Percentiles rank a stretch among this genome's conserved stretches.
Evolutionary conservation across 2,329 filamentous ascomycete species (phyloP).

Genomic region (Biscogniauxia marginata): DNA sequence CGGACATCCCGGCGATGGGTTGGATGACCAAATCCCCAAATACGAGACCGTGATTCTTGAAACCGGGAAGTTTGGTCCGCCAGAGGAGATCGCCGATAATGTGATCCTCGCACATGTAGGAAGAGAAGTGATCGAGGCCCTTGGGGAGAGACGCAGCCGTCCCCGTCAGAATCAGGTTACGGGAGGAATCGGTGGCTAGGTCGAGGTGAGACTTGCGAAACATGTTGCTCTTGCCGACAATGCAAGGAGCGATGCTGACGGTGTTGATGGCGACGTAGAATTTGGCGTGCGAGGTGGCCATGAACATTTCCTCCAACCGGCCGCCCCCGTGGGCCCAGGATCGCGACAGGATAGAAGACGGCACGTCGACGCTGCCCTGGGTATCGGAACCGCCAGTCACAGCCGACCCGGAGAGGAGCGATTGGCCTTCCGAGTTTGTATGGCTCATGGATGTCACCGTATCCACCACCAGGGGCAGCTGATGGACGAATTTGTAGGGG

Average conservation of each 20-base stretch:
- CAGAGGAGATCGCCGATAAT: conserved; percentile 90
- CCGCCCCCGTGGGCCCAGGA: conserved; percentile 62
- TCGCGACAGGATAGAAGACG: conserved; percentile 28
- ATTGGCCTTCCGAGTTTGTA: conserved; percentile 27
- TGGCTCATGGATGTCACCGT: conserved; percentile 42
- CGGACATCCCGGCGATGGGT: conserved; percentile 79
- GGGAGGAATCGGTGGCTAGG: conserved; percentile 57
- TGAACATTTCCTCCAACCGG: conserved; percentile 89
- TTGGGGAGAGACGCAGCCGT: conserved; percentile 44
- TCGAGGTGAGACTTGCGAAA: conserved; percentile 91
- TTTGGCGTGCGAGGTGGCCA: conserved; percentile 90
- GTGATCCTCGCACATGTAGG: conserved; percentile 97
- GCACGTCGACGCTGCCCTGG: conserved; percentile 29
- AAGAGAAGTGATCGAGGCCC: conserved; percentile 90
- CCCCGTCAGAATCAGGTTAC: conserved; percentile 42
- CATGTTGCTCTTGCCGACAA: conserved; percentile 98
- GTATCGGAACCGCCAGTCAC: conserved; percentile 33
- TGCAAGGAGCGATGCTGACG: conserved; percentile 84
- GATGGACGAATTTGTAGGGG: conserved; percentile 90
- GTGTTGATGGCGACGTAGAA: conserved; percentile 98
- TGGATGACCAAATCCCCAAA: conserved; percentile 87
- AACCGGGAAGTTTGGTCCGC: conserved; percentile 63
- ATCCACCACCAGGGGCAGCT: conserved; percentile 88
- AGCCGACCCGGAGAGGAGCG: conserved; percentile 35
- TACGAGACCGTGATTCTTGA: conserved; percentile 78